Evolutionary conservation across 495 filamentous ascomycete genomes (phyloP), one percentile per base, ranked within the genome.

Genomic region (Neurospora sp.): DNA sequence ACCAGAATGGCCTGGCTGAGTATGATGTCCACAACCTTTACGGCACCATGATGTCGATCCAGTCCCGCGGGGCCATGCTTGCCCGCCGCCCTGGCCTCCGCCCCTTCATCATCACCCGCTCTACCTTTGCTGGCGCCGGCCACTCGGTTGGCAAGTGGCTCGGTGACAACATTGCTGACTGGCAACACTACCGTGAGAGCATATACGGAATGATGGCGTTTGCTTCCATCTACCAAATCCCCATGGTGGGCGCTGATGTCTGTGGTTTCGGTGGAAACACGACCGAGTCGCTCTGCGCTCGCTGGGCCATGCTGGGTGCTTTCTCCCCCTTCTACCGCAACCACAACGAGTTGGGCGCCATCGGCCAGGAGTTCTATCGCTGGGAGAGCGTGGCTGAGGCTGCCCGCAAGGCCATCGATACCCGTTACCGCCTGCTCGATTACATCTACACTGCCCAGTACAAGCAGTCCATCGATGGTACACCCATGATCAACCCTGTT

Each of bases 11-110:
- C 1, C 85, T 89, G 81, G 81, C 82, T 18, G 90, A 93, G 80
- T 95, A 94, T 77, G 94, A 87, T 69, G 90, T 89, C 3, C 94
- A 97, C 81, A 97, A 97, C 78, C 81, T 97, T 12, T 96, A 93
- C 79, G 94, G 94, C 44, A 89, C 88, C 27, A 93, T 96, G 92
- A 97, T 97, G 94, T 90, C 88, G 37, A 82, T 86, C 9, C 82
- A 88, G 1, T 91, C 89, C 31, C 85, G 88, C 71, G 77, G 86
- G 5, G 90, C 92, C 9, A 92, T 97, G 92, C 81, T 88, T 10
- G 80, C 83, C 40, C 88, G 92, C 42, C 89, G 91, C 3, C 92
- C 93, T 0, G 79, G 77, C 2, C 82, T 88, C 2, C 87, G 93
- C 0, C 93, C 94, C 5, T 76, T 96, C 70, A 83, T 97, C 73